A percentile compares a stretch with the other conserved stretches of the same genome.
Conservation (phyloP, 164 flowering plant genomes). For the Pachysandra terminalis region DNA sequence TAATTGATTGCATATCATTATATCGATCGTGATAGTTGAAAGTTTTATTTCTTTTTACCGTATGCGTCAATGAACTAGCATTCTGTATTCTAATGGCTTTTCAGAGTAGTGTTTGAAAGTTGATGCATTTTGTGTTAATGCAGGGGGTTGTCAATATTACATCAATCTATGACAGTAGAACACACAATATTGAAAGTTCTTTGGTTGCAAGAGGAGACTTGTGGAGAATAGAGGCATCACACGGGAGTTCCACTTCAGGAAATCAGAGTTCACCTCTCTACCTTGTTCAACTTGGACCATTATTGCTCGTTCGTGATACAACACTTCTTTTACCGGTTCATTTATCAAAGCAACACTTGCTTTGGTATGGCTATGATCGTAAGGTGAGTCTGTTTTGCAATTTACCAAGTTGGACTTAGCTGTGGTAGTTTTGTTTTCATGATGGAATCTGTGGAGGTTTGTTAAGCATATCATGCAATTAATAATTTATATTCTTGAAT, state of each 20-base stretch:
- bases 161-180: conserved; percentile 85
- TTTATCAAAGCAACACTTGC: conserved; percentile 93
- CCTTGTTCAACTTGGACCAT: conserved; percentile 92
- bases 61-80: background rate
- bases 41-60: no score
- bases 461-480: background rate
- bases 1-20: no score
- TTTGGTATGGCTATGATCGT: conserved; percentile 98
- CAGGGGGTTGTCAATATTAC: conserved; percentile 74
- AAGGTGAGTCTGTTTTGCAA: conserved; percentile 58
- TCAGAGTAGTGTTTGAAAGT: no score
- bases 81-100: no score
- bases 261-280: conserved; percentile 75
- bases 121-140: conserved; percentile 18
- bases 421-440: background rate
- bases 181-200: conserved; percentile 65
- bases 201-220: conserved; percentile 90
- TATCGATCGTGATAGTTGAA: no score
- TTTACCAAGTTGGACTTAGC: background rate
- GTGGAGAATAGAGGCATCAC: conserved; percentile 96
- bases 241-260: conserved; percentile 69
- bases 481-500: no score
- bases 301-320: conserved; percentile 85
- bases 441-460: background rate
- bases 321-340: conserved; percentile 94